Evolutionary conservation across 2,329 filamentous ascomycete genomes (phyloP).

Genomic region (Aspergillus uvarum): DNA sequence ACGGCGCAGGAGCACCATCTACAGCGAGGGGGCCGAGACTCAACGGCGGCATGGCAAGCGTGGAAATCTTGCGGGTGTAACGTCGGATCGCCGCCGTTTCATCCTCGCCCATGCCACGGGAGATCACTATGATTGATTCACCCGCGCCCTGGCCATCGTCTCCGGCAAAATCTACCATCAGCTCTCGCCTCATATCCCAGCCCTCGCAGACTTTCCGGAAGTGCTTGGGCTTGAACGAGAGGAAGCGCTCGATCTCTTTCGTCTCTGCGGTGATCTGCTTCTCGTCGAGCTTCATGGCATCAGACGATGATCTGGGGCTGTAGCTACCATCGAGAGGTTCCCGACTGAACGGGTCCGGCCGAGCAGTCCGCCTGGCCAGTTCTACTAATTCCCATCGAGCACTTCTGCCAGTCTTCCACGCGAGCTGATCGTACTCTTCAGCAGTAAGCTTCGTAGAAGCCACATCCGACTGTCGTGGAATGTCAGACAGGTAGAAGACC

Average conservation of each 20-base stretch:
- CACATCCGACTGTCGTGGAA: slow-evolving; percentile 58
- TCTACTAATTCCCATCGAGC: slow-evolving; percentile 81
- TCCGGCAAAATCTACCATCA: slow-evolving; percentile 86
- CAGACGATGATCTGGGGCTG: slow-evolving; percentile 74
- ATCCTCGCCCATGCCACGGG: slow-evolving; percentile 66
- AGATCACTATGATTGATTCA: slow-evolving; percentile 73
- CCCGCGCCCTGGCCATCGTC: slow-evolving; percentile 75
- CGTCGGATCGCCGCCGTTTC: slow-evolving; percentile 55
- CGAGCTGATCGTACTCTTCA: slow-evolving; percentile 61
- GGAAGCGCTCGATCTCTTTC: slow-evolving; percentile 74
- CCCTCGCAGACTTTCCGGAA: slow-evolving; percentile 76
- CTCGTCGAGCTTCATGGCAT: slow-evolving; percentile 67
- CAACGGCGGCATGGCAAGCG: slow-evolving; percentile 25
- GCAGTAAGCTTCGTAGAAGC: slow-evolving; percentile 45
- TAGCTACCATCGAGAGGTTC: slow-evolving; percentile 70
- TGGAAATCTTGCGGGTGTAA: slow-evolving; percentile 56
- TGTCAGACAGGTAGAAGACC: slow-evolving; percentile 76
- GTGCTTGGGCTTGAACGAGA: slow-evolving; percentile 70
- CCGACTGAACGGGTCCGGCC: slow-evolving; percentile 70
- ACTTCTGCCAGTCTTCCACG: slow-evolving; percentile 78
- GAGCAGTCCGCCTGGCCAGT: slow-evolving; percentile 68
- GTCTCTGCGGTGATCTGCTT: slow-evolving; percentile 75
- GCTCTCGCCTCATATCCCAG: slow-evolving; percentile 86
- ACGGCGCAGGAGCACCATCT: slow-evolving; percentile 32
- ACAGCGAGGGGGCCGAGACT: neutral